phyloP scores from a whole-genome alignment of 345 rosid genomes.

The Noccaea bulbosa region DNA sequence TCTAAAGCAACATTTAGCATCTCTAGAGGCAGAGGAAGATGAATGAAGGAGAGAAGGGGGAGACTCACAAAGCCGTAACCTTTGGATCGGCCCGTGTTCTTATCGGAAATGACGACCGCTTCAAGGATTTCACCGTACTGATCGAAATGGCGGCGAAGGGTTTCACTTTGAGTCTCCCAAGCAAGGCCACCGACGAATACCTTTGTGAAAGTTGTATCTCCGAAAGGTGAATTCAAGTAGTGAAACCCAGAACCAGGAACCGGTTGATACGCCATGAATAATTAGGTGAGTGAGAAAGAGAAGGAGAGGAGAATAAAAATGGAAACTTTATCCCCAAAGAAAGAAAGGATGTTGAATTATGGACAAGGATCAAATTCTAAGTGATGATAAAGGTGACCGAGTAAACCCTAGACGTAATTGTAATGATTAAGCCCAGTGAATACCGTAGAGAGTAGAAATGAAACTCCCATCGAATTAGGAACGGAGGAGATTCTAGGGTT shows the following conservation, averaged over 20 bases:
- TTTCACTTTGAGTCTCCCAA: conserved; percentile 91
- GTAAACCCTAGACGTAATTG: conserved; percentile 43
- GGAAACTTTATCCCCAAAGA: conserved; percentile 35
- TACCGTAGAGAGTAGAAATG: neutral
- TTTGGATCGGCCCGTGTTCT: conserved; percentile 94
- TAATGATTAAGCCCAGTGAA: conserved; percentile 26
- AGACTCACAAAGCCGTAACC: conserved; percentile 99
- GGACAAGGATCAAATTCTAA: conserved; percentile 15
- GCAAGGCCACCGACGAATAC: conserved; percentile 93
- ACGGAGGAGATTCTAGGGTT: conserved; percentile 33
- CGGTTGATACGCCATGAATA: conserved; percentile 65
- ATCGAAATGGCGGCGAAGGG: conserved; percentile 80
- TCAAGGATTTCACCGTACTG: conserved; percentile 90
- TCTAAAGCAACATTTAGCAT: conserved; percentile 20
- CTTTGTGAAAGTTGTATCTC: conserved; percentile 86
- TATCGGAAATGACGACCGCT: conserved; percentile 92
- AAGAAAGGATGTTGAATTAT: conserved; percentile 12
- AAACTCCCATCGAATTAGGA: conserved; percentile 4
- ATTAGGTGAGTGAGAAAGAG: conserved; percentile 5
- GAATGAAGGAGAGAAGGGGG: conserved; percentile 15
- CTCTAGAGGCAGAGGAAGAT: conserved; percentile 5
- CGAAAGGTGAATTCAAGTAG: conserved; percentile 81
- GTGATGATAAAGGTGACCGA: conserved; percentile 26
- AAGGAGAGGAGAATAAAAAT: conserved; percentile 9
- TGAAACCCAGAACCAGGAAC: conserved; percentile 67